A percentile compares a stretch with the other conserved stretches of the same genome.
Evolutionary conservation across 2,329 filamentous ascomycete genomes (phyloP).

Genomic region (Aureobasidium namibiae): DNA sequence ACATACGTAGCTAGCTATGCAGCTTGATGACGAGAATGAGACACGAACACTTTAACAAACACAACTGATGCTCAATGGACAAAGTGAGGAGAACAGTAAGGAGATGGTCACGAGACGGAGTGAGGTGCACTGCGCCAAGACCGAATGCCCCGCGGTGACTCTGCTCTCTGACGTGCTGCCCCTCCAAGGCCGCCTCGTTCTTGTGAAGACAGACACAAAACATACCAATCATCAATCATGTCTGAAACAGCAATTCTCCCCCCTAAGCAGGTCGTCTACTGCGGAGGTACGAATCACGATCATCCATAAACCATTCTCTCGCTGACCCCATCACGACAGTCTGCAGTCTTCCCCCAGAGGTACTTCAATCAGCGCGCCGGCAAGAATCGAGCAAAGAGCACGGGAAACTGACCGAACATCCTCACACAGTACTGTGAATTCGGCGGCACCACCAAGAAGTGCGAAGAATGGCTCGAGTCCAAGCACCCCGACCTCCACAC

Average conservation of each 20-base stretch:
- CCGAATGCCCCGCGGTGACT: not conserved
- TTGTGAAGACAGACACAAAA: not conserved
- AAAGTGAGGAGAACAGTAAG: not conserved
- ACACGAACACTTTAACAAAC: not conserved
- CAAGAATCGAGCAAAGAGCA: constrained; percentile 2
- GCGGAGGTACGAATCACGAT: constrained; percentile 40
- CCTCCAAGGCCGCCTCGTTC: not conserved
- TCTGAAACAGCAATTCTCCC: constrained; percentile 24
- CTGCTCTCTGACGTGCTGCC: not conserved
- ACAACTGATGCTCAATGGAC: not conserved
- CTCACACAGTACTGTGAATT: constrained; percentile 85
- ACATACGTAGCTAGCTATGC: constrained; percentile 9
- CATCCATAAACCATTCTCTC: not conserved
- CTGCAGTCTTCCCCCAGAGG: constrained; percentile 59
- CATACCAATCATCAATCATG: constrained; percentile 21
- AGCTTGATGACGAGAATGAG: constrained; percentile 11
- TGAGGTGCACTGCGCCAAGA: not conserved
- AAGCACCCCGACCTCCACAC: constrained; percentile 66
- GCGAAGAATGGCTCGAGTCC: constrained; percentile 86
- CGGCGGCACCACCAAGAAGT: constrained; percentile 92
- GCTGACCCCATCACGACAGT: constrained; percentile 36
- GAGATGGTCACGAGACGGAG: not conserved
- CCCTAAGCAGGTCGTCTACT: constrained; percentile 52
- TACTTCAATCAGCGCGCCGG: constrained; percentile 37
- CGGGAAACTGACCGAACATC: constrained; percentile 3